Conservation (phyloP, 169 alveolate species). For the Plasmodium gonderi region DNA sequence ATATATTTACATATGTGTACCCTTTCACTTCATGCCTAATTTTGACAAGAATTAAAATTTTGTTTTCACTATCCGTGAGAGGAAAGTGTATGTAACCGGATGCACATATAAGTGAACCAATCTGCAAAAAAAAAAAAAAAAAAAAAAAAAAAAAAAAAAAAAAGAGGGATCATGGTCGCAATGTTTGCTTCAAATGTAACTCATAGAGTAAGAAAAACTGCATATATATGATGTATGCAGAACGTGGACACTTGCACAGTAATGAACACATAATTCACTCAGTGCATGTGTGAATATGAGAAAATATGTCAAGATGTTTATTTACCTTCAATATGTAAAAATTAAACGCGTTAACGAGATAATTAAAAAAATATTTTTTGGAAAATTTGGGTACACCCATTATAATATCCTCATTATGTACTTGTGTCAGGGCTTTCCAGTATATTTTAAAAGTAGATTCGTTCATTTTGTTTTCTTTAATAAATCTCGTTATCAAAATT, state of each 20-base stretch:
- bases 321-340: conserved; percentile 57
- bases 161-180: not conserved
- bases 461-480: conserved; percentile 71
- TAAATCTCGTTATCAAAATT: conserved; percentile 48
- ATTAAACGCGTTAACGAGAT: conserved; percentile 62
- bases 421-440: conserved; percentile 71
- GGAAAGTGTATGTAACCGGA: conserved; percentile 69
- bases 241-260: not conserved
- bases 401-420: conserved; percentile 51
- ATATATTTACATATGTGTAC: not conserved
- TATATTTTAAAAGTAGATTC: conserved; percentile 49
- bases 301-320: too few relatives aligned
- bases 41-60: conserved; percentile 61
- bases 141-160: not conserved
- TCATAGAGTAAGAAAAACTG: not conserved
- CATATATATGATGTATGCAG: not conserved
- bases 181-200: not conserved
- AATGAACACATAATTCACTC: not conserved
- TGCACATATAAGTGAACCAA: conserved; percentile 58
- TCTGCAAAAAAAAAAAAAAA: not conserved
- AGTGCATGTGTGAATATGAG: not conserved
- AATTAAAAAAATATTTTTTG: conserved; percentile 34
- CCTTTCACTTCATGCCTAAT: conserved; percentile 59
- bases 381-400: conserved; percentile 71
- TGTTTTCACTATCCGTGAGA: conserved; percentile 31